Evolutionary conservation across 2,329 filamentous ascomycete species (phyloP).

Genomic region (Lomentospora prolificans): DNA sequence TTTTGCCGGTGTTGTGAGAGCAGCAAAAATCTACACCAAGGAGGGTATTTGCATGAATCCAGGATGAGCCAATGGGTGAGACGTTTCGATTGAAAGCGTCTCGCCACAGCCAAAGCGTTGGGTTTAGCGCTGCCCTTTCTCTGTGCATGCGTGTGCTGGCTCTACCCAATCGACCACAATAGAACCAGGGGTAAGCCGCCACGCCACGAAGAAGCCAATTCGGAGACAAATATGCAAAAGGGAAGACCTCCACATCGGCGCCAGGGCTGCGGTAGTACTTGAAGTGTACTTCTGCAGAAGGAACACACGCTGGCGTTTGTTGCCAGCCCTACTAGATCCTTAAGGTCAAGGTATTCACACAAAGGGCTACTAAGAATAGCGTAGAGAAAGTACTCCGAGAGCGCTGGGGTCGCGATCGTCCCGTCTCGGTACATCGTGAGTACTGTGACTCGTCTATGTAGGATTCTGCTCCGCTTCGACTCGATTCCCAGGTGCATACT

Average conservation of each 20-base stretch:
- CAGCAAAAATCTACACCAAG: too few species aligned
- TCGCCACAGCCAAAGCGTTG: not conserved
- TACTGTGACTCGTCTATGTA: not conserved
- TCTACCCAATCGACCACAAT: not conserved
- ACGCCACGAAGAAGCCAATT: not conserved
- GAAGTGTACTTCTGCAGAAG: not conserved
- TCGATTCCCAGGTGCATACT: not conserved
- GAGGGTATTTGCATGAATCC: not conserved
- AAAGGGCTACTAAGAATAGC: not conserved
- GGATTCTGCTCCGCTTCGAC: not conserved
- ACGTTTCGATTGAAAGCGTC: not conserved
- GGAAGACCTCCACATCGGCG: not conserved
- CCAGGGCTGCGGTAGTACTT: not conserved
- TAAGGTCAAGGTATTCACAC: not conserved
- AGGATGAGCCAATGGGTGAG: not conserved
- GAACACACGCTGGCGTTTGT: not conserved
- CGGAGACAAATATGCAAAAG: not conserved
- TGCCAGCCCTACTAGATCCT: not conserved
- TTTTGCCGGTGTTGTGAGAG: too few species aligned
- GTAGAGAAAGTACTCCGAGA: not conserved
- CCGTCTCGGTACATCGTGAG: not conserved
- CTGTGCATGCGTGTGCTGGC: not conserved
- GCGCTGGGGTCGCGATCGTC: not conserved
- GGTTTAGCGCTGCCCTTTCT: not conserved
- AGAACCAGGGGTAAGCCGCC: not conserved